Base-by-base conservation (phyloP, 2,329 filamentous ascomycete genomes). In the Penicillium digitatum region DNA sequence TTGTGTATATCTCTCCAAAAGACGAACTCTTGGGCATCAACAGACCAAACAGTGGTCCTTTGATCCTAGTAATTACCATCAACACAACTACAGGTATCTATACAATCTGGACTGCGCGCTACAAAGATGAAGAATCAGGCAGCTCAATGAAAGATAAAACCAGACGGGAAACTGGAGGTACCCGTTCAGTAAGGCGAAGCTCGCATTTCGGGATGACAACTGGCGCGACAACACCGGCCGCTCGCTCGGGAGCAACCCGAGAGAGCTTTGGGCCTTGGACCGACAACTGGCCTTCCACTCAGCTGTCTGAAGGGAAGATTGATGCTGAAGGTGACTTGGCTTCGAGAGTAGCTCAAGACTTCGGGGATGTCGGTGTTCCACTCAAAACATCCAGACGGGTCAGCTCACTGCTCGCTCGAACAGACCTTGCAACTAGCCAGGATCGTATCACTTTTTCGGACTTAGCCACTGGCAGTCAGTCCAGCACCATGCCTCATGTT, bases 351-450 rank as follows among this genome's bases (percentile, higher is more conserved):
- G 88, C 89, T 52, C 82, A 88, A 39, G 87, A 90, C 54, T 79
- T 81, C 56, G 78, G 74, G 22, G 75, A 79, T 52, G 76, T 81
- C 31, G 78, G 81, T 27, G 79, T 81, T 44, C 79, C 81, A 18
- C 73, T 74, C n/a, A 81, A 81, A 59, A 81, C 83, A 40, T 84
- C 83, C n/a, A 85, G 94, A 40, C 84, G 94, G 48, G 88, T 97
- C 26, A 99, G 94, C 76, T 97, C 93, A 16, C 82, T 96, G 74
- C 79, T 96, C 50, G 92, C 92, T 16, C 82, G 93, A 65, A 88
- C 89, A 31, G 93, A 96, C 69, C 78, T 96, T 20, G 93, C 90
- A 0, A 87, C 89, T 10, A 94, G 87, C 16, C 89, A 93, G 61
- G 91, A 95, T 63, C 82, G 89, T 65, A 81, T 86, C 1, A 82